Evolutionary conservation across 2,329 filamentous ascomycete species (phyloP).

Genomic region (Diaporthe destruens): DNA sequence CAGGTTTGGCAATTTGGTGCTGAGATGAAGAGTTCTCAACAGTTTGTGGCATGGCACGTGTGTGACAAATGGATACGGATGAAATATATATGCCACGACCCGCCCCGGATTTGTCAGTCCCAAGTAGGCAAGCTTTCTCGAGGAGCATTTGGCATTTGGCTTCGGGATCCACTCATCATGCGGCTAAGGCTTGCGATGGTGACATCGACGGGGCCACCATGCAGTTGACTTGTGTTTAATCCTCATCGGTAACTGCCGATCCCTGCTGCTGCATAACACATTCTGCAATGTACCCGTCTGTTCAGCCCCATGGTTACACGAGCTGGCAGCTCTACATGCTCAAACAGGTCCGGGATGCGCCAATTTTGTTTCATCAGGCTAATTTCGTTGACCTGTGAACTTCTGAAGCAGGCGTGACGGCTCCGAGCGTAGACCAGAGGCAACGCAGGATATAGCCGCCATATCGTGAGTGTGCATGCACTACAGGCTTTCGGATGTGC

Average conservation of each 20-base stretch:
- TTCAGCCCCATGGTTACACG: slow-evolving; percentile 30
- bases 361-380: no score
- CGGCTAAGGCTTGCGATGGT: slow-evolving; percentile 27
- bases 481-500: not conserved
- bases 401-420: not conserved
- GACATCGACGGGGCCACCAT: slow-evolving; percentile 30
- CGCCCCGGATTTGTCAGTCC: slow-evolving; percentile 26
- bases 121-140: slow-evolving; percentile 35
- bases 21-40: not conserved
- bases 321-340: not conserved
- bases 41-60: not conserved
- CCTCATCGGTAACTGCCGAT: slow-evolving; percentile 26
- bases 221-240: not conserved
- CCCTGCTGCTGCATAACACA: slow-evolving; percentile 27
- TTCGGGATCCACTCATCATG: slow-evolving; percentile 31
- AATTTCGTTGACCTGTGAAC: not conserved
- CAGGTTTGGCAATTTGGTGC: not conserved
- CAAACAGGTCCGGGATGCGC: not conserved
- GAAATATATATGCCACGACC: slow-evolving; percentile 25
- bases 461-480: not conserved
- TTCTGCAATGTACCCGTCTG: not conserved
- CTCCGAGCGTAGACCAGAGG: no score
- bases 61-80: slow-evolving; percentile 4
- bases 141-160: slow-evolving; percentile 31
- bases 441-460: not conserved